Base-by-base conservation (phyloP, 225 moss, liverwort and hornwort species). In the Polytrichum commune region DNA sequence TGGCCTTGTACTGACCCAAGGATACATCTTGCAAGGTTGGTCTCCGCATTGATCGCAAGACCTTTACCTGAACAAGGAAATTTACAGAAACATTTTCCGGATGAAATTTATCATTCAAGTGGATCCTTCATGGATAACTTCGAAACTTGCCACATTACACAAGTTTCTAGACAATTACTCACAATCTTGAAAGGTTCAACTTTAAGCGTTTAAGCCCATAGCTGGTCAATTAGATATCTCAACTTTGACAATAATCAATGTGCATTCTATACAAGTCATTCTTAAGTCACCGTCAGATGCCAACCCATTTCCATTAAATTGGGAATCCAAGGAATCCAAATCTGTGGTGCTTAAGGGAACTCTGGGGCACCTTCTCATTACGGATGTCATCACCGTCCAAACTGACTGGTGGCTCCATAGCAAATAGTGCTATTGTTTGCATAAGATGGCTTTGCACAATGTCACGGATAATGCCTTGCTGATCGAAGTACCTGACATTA, bases 351-450 rank as follows among this genome's bases (percentile, higher is more conserved):
- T 9, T 20, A 60, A 54, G n/a, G 58, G 61, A 79, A 19, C 58
- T 58, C 20, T 5, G 24, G 25, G 7, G 23, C 6, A 95, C 95
- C 95, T 96, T 96, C 80, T 96, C 95, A 69, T 96, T 90, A 60
- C 93, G 88, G 70, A 96, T 93, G 73, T 96, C 91, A 62, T 96
- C 93, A 33, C 91, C 95, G 76, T 96, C 90, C 69, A 96, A 80
- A 72, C 87, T 90, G 53, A 96, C 95, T 16, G 95, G 95, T 33
- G 95, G 95, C 72, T 96, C 95, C 95, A 96, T 96, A 22, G 95
- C 95, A 80, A 93, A 93, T 19, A 96, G 87, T 32, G 95, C 90
- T 70, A 96, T 91, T 19, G 75, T 89, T 76, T 91, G 95, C 74
- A 93, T 78, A 55, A 96, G 66, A 69, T 96, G 95, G 78, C 90